A percentile compares a stretch with the other conserved stretches of the same genome.
Conservation (phyloP, 2,329 filamentous ascomycete genomes). For the Fusarium ramigenum region DNA sequence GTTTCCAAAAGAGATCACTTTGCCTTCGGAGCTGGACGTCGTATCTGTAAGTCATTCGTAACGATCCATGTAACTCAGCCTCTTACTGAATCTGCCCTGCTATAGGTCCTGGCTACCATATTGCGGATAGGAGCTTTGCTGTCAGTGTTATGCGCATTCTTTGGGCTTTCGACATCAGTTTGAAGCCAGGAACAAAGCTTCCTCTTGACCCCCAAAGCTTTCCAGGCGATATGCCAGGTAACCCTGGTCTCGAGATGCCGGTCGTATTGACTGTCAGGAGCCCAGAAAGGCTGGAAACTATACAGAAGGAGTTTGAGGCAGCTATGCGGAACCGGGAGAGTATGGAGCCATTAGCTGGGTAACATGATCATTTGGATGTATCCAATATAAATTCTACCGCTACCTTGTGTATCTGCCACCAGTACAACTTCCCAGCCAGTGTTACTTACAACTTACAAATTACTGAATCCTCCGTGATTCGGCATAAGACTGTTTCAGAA, state of each 20-base stretch:
- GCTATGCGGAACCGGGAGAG: not conserved
- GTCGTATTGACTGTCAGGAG: not conserved
- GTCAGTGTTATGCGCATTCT: not conserved
- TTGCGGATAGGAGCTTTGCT: not conserved
- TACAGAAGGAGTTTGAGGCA: not conserved
- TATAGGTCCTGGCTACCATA: not conserved
- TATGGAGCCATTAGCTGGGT: not conserved
- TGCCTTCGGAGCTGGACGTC: not conserved
- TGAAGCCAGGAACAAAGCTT: not conserved
- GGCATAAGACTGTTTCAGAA: not conserved
- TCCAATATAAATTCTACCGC: not conserved
- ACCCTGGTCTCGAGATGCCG: not conserved
- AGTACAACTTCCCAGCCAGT: too few species aligned
- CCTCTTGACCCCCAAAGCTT: not conserved
- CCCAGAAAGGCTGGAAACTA: not conserved
- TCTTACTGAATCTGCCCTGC: not conserved
- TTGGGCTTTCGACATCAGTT: not conserved
- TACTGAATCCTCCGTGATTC: not conserved
- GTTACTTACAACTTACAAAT: not conserved
- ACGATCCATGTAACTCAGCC: rapidly evolving
- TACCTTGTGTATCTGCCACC: not conserved
- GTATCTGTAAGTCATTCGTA: not conserved
- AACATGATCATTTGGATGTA: not conserved
- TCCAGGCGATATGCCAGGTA: not conserved
- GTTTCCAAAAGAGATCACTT: not conserved